Conservation (phyloP, 2,329 filamentous ascomycete species). For the Periconia sp. region DNA sequence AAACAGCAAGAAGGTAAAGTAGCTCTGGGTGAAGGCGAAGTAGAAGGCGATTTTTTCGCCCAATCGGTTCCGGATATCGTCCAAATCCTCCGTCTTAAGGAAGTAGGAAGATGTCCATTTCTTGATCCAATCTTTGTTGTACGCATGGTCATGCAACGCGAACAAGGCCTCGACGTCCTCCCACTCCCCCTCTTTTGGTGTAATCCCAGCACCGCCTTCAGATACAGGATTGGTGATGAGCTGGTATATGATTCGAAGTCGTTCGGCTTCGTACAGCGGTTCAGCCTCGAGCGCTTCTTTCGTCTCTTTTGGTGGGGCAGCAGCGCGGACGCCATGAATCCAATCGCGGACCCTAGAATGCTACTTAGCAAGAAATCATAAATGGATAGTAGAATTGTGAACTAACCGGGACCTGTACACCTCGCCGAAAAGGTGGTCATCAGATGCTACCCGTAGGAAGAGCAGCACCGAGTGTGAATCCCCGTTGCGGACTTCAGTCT, state of each 20-base stretch:
- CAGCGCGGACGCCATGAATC: slow-evolving; percentile 82
- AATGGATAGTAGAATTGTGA: slow-evolving; percentile 7
- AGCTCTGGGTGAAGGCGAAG: slow-evolving; percentile 90
- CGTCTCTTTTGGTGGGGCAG: slow-evolving; percentile 74
- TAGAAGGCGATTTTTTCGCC: slow-evolving; percentile 80
- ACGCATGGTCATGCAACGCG: slow-evolving; percentile 52
- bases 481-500: slow-evolving; percentile 83
- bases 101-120: slow-evolving; percentile 53
- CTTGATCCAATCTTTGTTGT: slow-evolving; percentile 58
- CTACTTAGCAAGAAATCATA: background rate
- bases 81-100: slow-evolving; percentile 51
- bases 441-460: slow-evolving; percentile 78
- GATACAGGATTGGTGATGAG: slow-evolving; percentile 57
- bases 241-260: slow-evolving; percentile 83
- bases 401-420: slow-evolving; percentile 74
- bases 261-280: slow-evolving; percentile 83
- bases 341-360: slow-evolving; percentile 78
- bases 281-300: slow-evolving; percentile 68
- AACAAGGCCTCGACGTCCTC: slow-evolving; percentile 53
- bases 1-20: slow-evolving; percentile 83
- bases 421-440: slow-evolving; percentile 73
- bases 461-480: slow-evolving; percentile 74
- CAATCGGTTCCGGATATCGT: slow-evolving; percentile 54
- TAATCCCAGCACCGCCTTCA: slow-evolving; percentile 55
- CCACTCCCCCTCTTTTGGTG: slow-evolving; percentile 54